Evolutionary conservation across 2,329 filamentous ascomycete genomes (phyloP), one percentile per base, ranked within the genome.

Genomic region (Fusarium mexicanum): DNA sequence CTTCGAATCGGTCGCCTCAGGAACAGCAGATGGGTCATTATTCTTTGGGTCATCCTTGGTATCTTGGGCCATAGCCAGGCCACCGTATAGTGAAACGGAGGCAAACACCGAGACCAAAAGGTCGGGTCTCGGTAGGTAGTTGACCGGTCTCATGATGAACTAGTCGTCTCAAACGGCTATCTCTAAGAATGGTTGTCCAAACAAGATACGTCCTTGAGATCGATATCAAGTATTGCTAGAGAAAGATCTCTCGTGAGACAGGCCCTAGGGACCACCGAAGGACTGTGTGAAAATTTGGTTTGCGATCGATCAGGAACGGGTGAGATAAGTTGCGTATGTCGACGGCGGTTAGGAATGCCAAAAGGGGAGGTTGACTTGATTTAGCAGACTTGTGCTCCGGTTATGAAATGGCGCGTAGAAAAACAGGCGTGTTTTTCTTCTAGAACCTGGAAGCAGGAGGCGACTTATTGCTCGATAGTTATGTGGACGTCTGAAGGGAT

Each of bases 21-120:
- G 57, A 38, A 61, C 22, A 46, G 68, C 67, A 24, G 77, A 61
- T n/a, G 68, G 64, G 41, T 70, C 41, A 50, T 70, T 69, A 63
- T 67, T 40, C 61, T 65, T 63, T 60, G 71, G 71, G 60, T 69
- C 67, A 24, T 76, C 71, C 41, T 76, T 72, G 46, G 74, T 72
- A 38, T 75, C 61, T 69, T 83, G 82, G n/a, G 83, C 83, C 62
- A 80, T 72, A n/a, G 65, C 79, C 18, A 82, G 71, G 24, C 76
- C 67, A 51, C 80, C 76, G 43, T 82, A 78, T 16, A 83, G 57
- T 22, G 80, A 75, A 43, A 80, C 46, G 12, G 79, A 75, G 26
- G 73, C 68, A 24, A 82, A 48, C 26, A 76, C 73, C 35, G 79
- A 74, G 61, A 83, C 64, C 67, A 81, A 61, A 51, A 79, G 68